phyloP scores from a whole-genome alignment of 768 basidiomycete species.

The Rhizopogon salebrosus region DNA sequence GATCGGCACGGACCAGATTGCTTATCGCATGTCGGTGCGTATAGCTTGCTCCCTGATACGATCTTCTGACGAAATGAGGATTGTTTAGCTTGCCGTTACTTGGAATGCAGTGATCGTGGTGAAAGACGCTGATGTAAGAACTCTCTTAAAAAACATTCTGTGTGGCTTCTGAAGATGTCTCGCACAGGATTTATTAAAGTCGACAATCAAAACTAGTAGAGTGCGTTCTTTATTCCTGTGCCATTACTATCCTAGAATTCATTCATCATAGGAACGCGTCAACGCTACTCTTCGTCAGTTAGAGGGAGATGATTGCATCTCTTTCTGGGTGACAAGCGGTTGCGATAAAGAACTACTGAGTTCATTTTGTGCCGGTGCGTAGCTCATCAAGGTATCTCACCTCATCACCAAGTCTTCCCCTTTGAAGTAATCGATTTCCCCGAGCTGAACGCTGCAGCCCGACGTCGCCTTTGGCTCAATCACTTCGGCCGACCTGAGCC shows the following conservation, averaged over 20 bases:
- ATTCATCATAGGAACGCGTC: not conserved
- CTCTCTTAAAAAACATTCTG: not conserved
- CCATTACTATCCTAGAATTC: not conserved
- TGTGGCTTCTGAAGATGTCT: not conserved
- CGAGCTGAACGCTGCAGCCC: not conserved
- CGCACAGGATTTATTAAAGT: not conserved
- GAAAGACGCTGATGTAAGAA: not conserved
- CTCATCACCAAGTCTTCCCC: not conserved
- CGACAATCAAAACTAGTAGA: not conserved
- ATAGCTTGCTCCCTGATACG: not conserved
- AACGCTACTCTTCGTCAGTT: not conserved
- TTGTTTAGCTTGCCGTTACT: not conserved
- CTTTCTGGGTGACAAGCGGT: not conserved
- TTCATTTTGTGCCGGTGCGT: not conserved
- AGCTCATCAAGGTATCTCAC: not conserved
- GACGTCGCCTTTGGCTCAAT: not conserved
- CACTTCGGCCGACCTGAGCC: not conserved
- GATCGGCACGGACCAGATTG: not conserved
- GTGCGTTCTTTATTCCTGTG: not conserved
- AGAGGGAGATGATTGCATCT: not conserved
- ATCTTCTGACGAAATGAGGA: not conserved
- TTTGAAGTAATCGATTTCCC: not conserved
- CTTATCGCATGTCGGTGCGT: not conserved
- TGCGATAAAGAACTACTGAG: not conserved
- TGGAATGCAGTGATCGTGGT: not conserved